Percentiles rank a stretch among this genome's conserved stretches.
Evolutionary conservation across 106 monocot genomes (phyloP).

Genomic region (Dendrobium chrysotoxum): DNA sequence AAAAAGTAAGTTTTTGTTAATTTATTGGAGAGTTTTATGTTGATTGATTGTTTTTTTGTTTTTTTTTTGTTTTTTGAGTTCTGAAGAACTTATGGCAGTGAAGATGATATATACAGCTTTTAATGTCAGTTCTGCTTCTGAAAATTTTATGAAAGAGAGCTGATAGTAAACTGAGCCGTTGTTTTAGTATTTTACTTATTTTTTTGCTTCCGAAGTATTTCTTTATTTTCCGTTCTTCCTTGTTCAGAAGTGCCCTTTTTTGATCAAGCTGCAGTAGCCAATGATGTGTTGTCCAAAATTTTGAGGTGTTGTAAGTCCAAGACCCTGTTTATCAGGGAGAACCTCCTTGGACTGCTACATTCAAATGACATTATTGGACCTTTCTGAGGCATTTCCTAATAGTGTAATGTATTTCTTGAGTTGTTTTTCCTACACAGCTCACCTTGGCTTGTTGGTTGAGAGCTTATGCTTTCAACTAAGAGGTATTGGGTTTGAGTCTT

Average conservation of each 20-base stretch:
- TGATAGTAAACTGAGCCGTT: not conserved
- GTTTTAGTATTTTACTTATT: not conserved
- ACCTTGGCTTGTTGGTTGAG: too few relatives aligned
- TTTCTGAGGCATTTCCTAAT: conserved; percentile 10
- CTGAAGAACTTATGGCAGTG: not conserved
- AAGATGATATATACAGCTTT: not conserved
- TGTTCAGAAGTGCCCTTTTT: too few relatives aligned
- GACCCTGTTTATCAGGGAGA: conserved; percentile 10
- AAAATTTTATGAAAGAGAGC: not conserved
- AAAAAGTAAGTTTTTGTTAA: not conserved
- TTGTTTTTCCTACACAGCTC: too few relatives aligned
- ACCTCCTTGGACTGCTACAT: conserved; percentile 19
- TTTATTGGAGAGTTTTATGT: not conserved
- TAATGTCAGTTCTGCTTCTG: conserved; percentile 3
- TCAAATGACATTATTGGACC: conserved; percentile 16
- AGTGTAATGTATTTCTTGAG: too few relatives aligned
- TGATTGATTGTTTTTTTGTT: not conserved
- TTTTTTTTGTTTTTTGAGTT: not conserved
- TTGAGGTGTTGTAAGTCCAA: not conserved
- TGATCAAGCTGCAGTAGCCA: not conserved
- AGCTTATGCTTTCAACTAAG: too few relatives aligned
- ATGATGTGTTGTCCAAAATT: not conserved
- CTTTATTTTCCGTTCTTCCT: not conserved
- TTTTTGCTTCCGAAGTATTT: not conserved
- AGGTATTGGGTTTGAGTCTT: too few relatives aligned